Percentiles rank a stretch among this genome's conserved stretches.
Conservation (phyloP, 106 monocot genomes). For the Acanthochlamys bracteata region DNA sequence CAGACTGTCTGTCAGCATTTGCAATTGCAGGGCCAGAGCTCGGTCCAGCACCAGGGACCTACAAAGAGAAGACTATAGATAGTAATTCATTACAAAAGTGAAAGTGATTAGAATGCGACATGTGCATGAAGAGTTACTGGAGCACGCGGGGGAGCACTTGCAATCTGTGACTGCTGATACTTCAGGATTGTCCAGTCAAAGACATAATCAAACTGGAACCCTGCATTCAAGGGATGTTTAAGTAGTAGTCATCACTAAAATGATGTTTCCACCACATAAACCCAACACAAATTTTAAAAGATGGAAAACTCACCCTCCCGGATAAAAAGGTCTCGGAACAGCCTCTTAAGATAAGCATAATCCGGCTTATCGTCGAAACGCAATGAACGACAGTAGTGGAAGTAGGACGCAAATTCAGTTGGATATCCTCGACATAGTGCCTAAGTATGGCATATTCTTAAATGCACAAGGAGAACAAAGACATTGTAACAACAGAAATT, state of each 20-base stretch:
- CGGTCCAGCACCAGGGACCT: slow-evolving; percentile 51
- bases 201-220: slow-evolving; percentile 98
- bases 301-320: slow-evolving; percentile 49
- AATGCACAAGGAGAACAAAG: too few species aligned
- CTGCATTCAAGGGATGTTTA: slow-evolving; percentile 22
- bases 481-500: background rate
- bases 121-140: slow-evolving; percentile 23
- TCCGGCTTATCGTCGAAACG: slow-evolving; percentile 95
- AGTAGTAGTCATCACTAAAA: too few species aligned
- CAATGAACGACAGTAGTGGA: slow-evolving; percentile 86
- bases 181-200: slow-evolving; percentile 99
- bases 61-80: slow-evolving; percentile 1
- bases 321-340: slow-evolving; percentile 94
- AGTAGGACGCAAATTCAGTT: slow-evolving; percentile 90
- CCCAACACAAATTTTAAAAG: background rate
- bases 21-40: slow-evolving; percentile 48
- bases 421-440: slow-evolving; percentile 91
- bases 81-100: background rate
- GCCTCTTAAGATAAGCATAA: slow-evolving; percentile 90
- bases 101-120: background rate
- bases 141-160: slow-evolving; percentile 78
- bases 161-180: slow-evolving; percentile 82
- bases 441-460: slow-evolving; percentile 18
- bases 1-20: slow-evolving; percentile 58
- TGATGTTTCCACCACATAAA: too few species aligned